Conservation (phyloP, 305 asterid species). For the Ilex paraguariensis region DNA sequence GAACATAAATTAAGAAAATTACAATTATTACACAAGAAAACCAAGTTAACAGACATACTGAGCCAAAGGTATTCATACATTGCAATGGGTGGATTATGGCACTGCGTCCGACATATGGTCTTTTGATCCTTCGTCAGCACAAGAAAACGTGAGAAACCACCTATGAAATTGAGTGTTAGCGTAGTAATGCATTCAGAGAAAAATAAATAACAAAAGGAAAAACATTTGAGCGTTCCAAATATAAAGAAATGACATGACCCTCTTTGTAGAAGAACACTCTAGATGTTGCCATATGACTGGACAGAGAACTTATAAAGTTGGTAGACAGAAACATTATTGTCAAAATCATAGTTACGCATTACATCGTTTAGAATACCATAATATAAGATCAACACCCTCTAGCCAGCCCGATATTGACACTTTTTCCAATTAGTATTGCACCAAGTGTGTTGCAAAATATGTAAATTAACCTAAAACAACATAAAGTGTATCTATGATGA, state of each 20-base stretch:
- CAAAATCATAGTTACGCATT: no score
- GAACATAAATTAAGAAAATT: conserved; percentile 3
- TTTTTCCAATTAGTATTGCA: no score
- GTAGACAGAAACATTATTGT: no score
- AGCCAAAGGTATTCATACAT: conserved; percentile 35
- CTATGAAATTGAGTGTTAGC: conserved; percentile 32
- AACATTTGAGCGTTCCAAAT: conserved; percentile 7
- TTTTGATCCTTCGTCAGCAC: conserved; percentile 46
- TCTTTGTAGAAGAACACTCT: background rate
- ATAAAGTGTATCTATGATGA: no score
- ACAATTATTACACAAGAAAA: conserved; percentile 1
- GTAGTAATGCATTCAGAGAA: conserved; percentile 10
- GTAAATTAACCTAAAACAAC: no score
- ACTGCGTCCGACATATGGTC: conserved; percentile 40
- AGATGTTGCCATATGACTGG: no score
- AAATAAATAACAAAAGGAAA: conserved; percentile 5
- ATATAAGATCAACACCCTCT: no score
- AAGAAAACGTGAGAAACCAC: conserved; percentile 23
- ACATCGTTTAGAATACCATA: no score
- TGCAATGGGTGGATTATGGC: conserved; percentile 41
- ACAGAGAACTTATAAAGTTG: no score
- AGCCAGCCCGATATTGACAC: no score
- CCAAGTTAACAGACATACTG: conserved; percentile 11
- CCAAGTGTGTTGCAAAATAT: no score
- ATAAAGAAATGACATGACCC: conserved; percentile 8